Evolutionary conservation across 768 basidiomycete genomes (phyloP).

Genomic region (Termitomyces eurrhizus): DNA sequence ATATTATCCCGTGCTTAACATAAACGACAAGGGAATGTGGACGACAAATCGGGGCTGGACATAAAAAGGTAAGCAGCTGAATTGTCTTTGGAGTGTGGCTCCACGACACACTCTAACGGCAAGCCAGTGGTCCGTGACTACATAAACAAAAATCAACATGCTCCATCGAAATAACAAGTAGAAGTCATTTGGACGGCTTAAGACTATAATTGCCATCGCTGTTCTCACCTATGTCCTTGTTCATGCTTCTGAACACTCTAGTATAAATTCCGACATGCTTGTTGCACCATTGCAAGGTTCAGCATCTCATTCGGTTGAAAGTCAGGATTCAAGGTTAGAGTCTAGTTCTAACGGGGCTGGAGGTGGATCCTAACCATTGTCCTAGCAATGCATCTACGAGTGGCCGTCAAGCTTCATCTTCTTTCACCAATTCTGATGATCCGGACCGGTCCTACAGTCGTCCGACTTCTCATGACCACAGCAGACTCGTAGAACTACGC

Average conservation of each 20-base stretch:
- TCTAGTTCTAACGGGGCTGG: neutral
- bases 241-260: neutral
- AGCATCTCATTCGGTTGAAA: neutral
- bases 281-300: slow-evolving; percentile 1
- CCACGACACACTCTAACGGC: neutral
- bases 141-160: slow-evolving; percentile 18
- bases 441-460: slow-evolving; percentile 5
- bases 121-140: neutral
- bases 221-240: neutral
- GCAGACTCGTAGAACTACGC: neutral
- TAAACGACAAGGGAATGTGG: neutral
- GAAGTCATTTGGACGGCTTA: neutral
- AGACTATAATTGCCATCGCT: neutral
- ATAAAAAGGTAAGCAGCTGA: slow-evolving; percentile 1
- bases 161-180: slow-evolving; percentile 1
- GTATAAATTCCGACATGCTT: neutral
- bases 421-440: slow-evolving; percentile 3
- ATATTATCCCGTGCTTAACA: slow-evolving; percentile 9
- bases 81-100: neutral
- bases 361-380: neutral
- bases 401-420: neutral
- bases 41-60: slow-evolving; percentile 2
- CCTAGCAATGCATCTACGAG: neutral
- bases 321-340: neutral
- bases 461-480: slow-evolving; percentile 3